These are phyloP conservation scores for Podosphaera aphanis DNA, from an alignment of 2,329 filamentous ascomycete species.

Conservation along the genomic window DNA sequence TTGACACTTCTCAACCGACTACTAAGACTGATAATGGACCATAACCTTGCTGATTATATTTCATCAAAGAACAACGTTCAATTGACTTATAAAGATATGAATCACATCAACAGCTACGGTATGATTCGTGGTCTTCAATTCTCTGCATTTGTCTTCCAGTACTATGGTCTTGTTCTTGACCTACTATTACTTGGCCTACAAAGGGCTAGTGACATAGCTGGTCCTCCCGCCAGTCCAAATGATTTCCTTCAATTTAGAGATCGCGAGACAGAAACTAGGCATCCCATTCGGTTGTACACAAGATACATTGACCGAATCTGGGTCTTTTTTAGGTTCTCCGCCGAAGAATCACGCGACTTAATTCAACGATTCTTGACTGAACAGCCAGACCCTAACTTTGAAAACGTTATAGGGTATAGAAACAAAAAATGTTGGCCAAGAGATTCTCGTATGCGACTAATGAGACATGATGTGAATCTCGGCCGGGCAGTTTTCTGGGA, in stretches of 20 bases:
- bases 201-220: conserved; percentile 92
- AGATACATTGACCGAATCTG: conserved; percentile 96
- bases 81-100: conserved; percentile 99
- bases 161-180: conserved; percentile 89
- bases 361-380: conserved; percentile 97
- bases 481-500: conserved; percentile 98
- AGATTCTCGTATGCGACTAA: conserved; percentile 90
- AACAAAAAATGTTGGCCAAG: conserved; percentile 99
- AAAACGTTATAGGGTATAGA: conserved; percentile 96
- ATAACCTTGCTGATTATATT: conserved; percentile 97
- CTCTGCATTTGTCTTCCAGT: conserved; percentile 96
- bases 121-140: conserved; percentile 97
- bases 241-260: conserved; percentile 96
- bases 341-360: conserved; percentile 81
- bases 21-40: conserved; percentile 90
- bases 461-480: conserved; percentile 96
- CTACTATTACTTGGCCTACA: conserved; percentile 77
- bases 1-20: conserved; percentile 84
- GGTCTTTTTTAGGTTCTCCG: conserved; percentile 86
- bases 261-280: conserved; percentile 69
- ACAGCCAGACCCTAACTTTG: conserved; percentile 94
- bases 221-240: conserved; percentile 78
- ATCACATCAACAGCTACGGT: conserved; percentile 95
- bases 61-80: conserved; percentile 99
- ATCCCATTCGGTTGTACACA: conserved; percentile 93